Evolutionary conservation across 305 asterid genomes (phyloP), one percentile per base, ranked within the genome.

Genomic region (Fraxinus nigra): DNA sequence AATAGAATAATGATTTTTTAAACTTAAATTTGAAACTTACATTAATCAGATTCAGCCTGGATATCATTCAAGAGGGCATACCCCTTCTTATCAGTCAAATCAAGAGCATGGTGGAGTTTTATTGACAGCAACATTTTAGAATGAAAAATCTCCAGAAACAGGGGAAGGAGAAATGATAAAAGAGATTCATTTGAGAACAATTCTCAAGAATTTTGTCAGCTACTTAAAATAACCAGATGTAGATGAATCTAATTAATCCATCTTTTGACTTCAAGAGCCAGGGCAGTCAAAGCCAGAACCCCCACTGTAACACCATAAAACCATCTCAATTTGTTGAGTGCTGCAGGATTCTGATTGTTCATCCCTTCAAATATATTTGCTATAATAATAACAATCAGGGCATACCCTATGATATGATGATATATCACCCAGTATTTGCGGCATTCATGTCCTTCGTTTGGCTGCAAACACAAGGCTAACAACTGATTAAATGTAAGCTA

Each of bases 321-420:
- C 84, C 85, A 89, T 78, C 82, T 87, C 89, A 89, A 89, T 77
- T 16, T 83, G 32, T 75, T 82, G 37, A 77, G 54, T 70, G 74
- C 46, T 30, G 22, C 75, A 28, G 75, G 22, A 78, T 37, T 80
- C 51, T 33, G 77, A 34, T 83, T 70, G 26, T 75, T 84, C 24
- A 89, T 86, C 70, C 92, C 90, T 83, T 87, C 28, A 73, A 84
- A 85, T 54, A 87, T 86, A 80, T 89, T 83, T 48, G 82, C 84
- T 48, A 85, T 78, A 33, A 81, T 83, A 5, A 87, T 76, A 28
- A 77, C 61, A 76, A 87, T 75, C 72, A 89, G 83, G 7, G 84
- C 82, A 80, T 84, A 83, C 5, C 91, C 91, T 75, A 85, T 46
- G 59, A 83, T 20, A 32, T 81, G 81, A 73, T 89, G 92, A 77